Base-by-base conservation (phyloP, 1,139 yeast genomes). In the Protomyces inundatus region DNA sequence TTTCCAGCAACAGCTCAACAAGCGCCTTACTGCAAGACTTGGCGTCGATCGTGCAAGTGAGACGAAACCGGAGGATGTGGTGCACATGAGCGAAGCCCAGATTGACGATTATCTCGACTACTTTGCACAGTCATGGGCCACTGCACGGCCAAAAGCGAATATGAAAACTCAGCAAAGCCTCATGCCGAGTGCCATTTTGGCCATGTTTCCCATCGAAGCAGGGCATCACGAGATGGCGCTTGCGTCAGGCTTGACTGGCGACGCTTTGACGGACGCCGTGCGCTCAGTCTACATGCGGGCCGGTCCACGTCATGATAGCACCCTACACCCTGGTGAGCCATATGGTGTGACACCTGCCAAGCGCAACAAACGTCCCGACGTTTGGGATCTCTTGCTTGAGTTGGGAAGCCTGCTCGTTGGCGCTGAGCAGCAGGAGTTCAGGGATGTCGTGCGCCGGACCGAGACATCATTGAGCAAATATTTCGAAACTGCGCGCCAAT, bases 51-150 rank as follows among this genome's bases (percentile, higher is more conserved):
- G 51, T 14, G 55, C 56, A 7, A 14, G 56, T n/a, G 52, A 52
- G 62, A 52, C 62, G 6, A 40, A n/a, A 6, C 52, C 62, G 6
- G 30, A 40, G 32, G 56, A 58, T 14, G 48, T 52, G 4, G 35
- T 58, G 10, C 10, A 34, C 34, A 58, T 58, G 62, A 40, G 16
- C 9, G 62, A 51, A 4, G 33, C 54, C 30, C 16, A 33, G 6
- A 36, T 58, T 34, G 62, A 58, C 53, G 52, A 39, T 6, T 58
- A 58, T 30, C 45, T 58, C 14, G 56, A 51, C 16, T 58, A 55
- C 45, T 58, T 40, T 34, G 46, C 48, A n/a, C 33, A 51, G 34
- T 42, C 54, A 12, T 58, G 62, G 62, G 45, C 45, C 32, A 35
- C 42, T 2, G 56, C 50, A 6, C 53, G 35, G 5, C 37, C 23